Conservation (phyloP, 495 filamentous ascomycete genomes). For the Aspergillus sclerotioniger region DNA sequence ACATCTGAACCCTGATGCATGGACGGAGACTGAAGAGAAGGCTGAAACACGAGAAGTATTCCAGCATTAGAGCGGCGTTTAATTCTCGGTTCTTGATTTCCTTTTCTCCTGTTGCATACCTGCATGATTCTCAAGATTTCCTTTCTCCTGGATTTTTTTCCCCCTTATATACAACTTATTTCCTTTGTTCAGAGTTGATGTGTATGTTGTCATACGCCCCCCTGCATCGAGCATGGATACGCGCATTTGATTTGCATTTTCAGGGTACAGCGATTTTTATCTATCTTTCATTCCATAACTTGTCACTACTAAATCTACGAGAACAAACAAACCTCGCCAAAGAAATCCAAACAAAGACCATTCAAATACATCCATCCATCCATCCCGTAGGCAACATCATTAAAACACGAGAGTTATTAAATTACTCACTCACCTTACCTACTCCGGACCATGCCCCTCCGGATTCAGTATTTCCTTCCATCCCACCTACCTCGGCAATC, state of each 20-base stretch:
- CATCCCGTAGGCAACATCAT: background rate
- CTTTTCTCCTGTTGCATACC: slow-evolving; percentile 17
- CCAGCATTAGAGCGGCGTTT: slow-evolving; percentile 34
- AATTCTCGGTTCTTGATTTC: slow-evolving; percentile 12
- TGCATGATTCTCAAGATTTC: slow-evolving; percentile 24
- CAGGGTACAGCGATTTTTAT: slow-evolving; percentile 30
- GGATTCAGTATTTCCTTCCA: too few species aligned
- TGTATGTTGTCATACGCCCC: slow-evolving; percentile 31
- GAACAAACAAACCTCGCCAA: too few species aligned
- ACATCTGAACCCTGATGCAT: slow-evolving; percentile 1
- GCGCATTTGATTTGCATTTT: slow-evolving; percentile 29
- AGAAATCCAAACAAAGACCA: too few species aligned
- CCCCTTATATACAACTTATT: slow-evolving; percentile 10
- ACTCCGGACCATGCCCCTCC: too few species aligned
- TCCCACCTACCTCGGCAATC: too few species aligned
- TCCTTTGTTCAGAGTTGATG: slow-evolving; percentile 11
- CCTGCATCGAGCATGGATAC: slow-evolving; percentile 26
- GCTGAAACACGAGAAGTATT: slow-evolving; percentile 23
- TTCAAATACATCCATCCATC: background rate
- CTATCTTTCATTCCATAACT: background rate
- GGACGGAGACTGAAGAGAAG: slow-evolving; percentile 14
- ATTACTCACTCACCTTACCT: too few species aligned
- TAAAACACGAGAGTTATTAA: too few species aligned
- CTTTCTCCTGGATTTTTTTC: slow-evolving; percentile 12
- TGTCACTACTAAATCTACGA: background rate